Base-by-base conservation (phyloP, 345 rosid species). In the Gossypium ekmanianum region DNA sequence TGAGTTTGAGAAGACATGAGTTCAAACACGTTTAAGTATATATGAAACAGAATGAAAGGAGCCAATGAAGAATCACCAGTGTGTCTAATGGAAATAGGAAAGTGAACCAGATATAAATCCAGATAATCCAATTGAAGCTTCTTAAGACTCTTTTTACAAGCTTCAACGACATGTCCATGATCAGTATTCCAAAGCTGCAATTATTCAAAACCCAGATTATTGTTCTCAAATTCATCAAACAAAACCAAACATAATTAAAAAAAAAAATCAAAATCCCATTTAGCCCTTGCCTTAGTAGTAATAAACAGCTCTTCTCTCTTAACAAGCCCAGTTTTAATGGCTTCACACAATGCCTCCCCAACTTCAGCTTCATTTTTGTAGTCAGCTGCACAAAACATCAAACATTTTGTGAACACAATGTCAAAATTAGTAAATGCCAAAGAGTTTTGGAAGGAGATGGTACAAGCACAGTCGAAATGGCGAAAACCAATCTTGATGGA, bases 151-250 rank as follows among this genome's bases (percentile, higher is more conserved):
- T 85, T 93, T 76, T 87, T 89, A 83, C 94, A 94, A 3, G 97
- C 97, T 85, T 92, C 97, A 9, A 85, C 55, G 52, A 88, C 94
- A 81, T 94, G 98, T 5, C 94, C 94, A 57, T 94, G 98, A 71
- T 94, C 97, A n/a, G 97, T 91, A 78, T 92, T 94, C 98, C 98
- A 94, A 13, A 94, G 90, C 98, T 94, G 89, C 10, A 20, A 48
- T 1, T 55, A 16, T n/a, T 55, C 24, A 55, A 55, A 54, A 18
- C 58, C 20, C 18, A 5, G 41, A 34, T 34, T 34, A n/a, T 55
- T n/a, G 58, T 55, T 55, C 24, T 55, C 11, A 55, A n/a, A 8
- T 55, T 55, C 9, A 55, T 55, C 2, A 55, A 7, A 55, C 24
- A 57, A 18, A 57, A 55, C 17, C 9, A n/a, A 7, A 55, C 24